phyloP scores from a whole-genome alignment of 2,329 filamentous ascomycete species.

The Alternaria alternata region DNA sequence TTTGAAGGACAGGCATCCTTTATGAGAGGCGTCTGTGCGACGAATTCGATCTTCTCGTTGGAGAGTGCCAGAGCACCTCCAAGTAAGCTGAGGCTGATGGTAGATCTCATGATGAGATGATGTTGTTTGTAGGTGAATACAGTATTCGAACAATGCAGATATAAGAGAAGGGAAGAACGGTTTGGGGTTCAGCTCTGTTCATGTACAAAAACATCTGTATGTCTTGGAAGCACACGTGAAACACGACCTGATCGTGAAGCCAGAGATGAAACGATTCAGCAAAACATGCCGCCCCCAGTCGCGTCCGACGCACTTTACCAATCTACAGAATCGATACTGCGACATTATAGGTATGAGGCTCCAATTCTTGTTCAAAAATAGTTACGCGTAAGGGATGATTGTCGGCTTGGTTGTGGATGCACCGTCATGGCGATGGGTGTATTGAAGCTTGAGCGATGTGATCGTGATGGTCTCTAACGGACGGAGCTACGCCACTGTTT shows the following conservation, averaged over 20 bases:
- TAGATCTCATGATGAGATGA: constrained; percentile 30
- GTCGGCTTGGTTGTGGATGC: background rate
- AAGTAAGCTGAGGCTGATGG: constrained; percentile 30
- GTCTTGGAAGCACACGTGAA: constrained; percentile 24
- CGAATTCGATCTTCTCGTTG: constrained; percentile 28
- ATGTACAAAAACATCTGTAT: background rate
- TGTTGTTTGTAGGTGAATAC: background rate
- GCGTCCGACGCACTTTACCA: background rate
- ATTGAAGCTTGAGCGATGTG: background rate
- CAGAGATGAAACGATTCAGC: constrained; percentile 32
- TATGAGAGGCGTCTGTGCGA: constrained; percentile 33
- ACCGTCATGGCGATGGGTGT: background rate
- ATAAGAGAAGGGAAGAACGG: background rate
- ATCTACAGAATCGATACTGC: background rate
- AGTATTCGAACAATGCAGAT: background rate
- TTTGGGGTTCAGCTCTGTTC: background rate
- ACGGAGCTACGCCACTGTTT: too few relatives aligned
- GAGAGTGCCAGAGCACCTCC: constrained; percentile 33
- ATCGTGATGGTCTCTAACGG: too few relatives aligned
- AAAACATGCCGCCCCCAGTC: background rate
- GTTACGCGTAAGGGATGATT: background rate
- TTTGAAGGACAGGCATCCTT: constrained; percentile 37
- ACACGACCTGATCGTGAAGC: constrained; percentile 29
- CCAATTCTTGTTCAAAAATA: background rate
- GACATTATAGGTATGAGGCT: background rate